Evolutionary conservation across 306 rosid species (phyloP), one percentile per base, ranked within the genome.

Genomic region (Phaseolus lunatus): DNA sequence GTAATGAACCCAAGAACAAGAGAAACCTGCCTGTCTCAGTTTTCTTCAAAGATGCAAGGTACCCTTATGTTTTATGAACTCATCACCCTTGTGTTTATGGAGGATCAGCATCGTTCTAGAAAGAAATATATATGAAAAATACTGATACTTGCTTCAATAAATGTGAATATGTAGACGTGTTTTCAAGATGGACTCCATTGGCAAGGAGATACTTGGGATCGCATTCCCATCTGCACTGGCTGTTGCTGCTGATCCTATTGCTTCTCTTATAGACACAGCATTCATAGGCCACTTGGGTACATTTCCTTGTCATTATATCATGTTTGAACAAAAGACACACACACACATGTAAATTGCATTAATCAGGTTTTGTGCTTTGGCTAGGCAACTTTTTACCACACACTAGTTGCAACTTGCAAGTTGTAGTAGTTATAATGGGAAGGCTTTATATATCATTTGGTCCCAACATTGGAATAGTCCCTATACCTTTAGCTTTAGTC

Each of bases 231-330:
- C 96, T 81, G 97, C 98, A 41, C 79, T 96, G 41, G 98, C 97
- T 58, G 96, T 96, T 66, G 98, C 99, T 43, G 97, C 99, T 84
- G 99, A 96, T 81, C 99, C 99, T 49, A 82, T 96, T 73, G 99
- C 98, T 78, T 96, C 99, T 78, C 90, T 96, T 18, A 91, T 96
- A 13, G 99, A 96, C 90, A 96, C 98, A 3, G 97, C 96, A 47
- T 96, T 96, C 84, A 90, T 96, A 18, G 99, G 99, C 87, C 99
- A 92, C 84, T 49, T 96, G 24, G 99, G 99, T 95, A 88, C 27
- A 9, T 72, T 71, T 70, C 44, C 63, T 48, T 81, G 6, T 45
- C 53, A 67, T 23, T 37, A 72, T 3, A 52, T 27, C 18, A 52
- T 80, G 65, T 2, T 61, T 35, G 16, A 53, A 54, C 53, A 63